Base-by-base conservation (phyloP, 495 filamentous ascomycete genomes). In the Bathelium albidoporum region DNA sequence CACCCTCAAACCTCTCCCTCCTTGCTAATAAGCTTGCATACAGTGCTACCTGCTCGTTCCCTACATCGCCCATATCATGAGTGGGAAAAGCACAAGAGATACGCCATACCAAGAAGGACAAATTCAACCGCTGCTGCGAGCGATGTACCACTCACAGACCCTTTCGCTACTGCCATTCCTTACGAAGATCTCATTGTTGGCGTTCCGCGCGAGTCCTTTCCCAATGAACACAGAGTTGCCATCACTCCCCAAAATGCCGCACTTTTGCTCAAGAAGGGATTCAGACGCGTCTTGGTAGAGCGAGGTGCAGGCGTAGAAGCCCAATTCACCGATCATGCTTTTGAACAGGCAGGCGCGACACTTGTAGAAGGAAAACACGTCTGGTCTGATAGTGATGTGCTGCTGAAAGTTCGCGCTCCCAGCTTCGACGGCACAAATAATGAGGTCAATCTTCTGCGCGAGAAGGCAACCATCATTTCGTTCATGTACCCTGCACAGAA, bases 241-340 rank as follows among this genome's bases (percentile, higher is more conserved):
- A 79, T 93, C 32, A 90, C 87, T 1, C 89, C 89, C 7, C 85
- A 87, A 65, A 93, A 91, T 78, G 88, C 89, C 22, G 79, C 83
- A 1, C 74, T 91, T 28, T 74, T 93, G 2, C 79, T 87, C 64
- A 91, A 91, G 75, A 93, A 91, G 71, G 89, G 89, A 39, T 89
- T 89, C 70, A 77, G 78, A 39, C 83, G 83, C 45, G 83, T 93
- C 12, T 71, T 93, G 4, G 80, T 93, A 16, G 87, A 93, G 69
- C 82, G 81, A 22, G 88, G 86, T 16, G 89, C 89, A 14, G 89
- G 89, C n/a, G 78, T 81, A 49, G 78, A 83, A 63, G 87, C 89
- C 26, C 85, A 89, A 62, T 86, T 93, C 64, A 79, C 80, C 0
- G 87, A 91, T 65, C 77, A 85, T 32, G 86, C 82, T 34, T 93